A percentile compares a stretch with the other conserved stretches of the same genome.
phyloP scores from a whole-genome alignment of 257 asterid genomes.

The Fraxinus quadrangulata region DNA sequence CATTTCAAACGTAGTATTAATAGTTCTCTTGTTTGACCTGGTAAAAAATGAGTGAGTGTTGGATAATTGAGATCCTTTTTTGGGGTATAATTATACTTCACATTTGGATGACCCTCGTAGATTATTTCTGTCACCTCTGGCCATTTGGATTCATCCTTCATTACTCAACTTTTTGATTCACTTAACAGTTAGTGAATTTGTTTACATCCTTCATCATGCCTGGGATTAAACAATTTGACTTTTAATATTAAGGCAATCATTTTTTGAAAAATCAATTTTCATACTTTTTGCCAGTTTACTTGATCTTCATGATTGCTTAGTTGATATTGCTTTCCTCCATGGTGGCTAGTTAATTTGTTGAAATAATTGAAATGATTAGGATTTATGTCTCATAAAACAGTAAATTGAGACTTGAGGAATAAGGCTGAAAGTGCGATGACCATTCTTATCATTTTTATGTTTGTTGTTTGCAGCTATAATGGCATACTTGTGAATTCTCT shows the following conservation, averaged over 20 bases:
- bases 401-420: background rate
- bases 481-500: slow-evolving; percentile 85
- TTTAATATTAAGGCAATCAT: background rate
- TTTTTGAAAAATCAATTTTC: background rate
- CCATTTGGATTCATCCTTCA: background rate
- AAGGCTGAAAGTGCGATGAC: slow-evolving; percentile 12
- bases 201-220: background rate
- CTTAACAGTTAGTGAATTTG: background rate
- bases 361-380: background rate
- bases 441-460: slow-evolving; percentile 21
- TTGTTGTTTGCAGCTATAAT: slow-evolving; percentile 67
- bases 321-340: background rate
- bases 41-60: background rate
- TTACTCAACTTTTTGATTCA: background rate
- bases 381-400: background rate
- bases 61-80: background rate
- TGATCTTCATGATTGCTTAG: background rate
- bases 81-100: background rate
- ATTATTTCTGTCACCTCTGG: background rate
- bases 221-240: background rate
- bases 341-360: slow-evolving; percentile 1
- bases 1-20: background rate
- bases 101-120: background rate
- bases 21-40: background rate
- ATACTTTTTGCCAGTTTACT: background rate